Evolutionary conservation across 2,329 filamentous ascomycete species (phyloP), one percentile per base, ranked within the genome.

Genomic region (Fusarium praegraminearum): DNA sequence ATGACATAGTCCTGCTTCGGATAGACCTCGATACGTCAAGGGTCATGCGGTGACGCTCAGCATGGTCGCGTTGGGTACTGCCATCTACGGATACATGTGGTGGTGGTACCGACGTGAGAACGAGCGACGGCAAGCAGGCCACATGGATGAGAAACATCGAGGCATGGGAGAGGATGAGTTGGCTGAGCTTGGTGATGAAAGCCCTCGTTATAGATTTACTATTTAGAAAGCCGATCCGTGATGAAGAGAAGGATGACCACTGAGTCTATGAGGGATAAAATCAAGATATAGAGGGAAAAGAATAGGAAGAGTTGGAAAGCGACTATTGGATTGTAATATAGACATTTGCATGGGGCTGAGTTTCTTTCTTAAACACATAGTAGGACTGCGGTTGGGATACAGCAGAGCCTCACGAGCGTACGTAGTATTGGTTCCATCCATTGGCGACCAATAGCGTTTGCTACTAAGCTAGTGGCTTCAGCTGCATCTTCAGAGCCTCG

Each of bases 31-130:
- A n/a, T 91, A 87, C 73, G 80, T 87, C 38, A 82, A 83, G 35
- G 89, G 89, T 7, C 89, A 91, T 72, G 88, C 87, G 2, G 82
- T 90, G 12, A 89, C 87, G 5, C 78, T 91, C 46, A 81, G 83
- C 28, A 80, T 91, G 78, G 87, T 89, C 1, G 86, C 80, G 4
- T 80, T 89, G 71, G 83, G 86, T 2, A 83, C 82, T 1, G 50
- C 83, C 30, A 78, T 89, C 7, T 90, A 87, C 71, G 83, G 77
- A 5, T 78, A 85, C 30, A 81, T 90, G 79, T 88, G 84, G 84
- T 78, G 82, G 64, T 87, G 82, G 78, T 87, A 85, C 69, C 71
- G 73, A 30, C 76, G 36, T 69, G 78, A 82, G 73, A 90, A 90
- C 63, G 79, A 77, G 67, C 77, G 73, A 60, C 80, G 85, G 2